Conservation (phyloP, 2,329 filamentous ascomycete genomes). For the Ceratocystis huliohia region DNA sequence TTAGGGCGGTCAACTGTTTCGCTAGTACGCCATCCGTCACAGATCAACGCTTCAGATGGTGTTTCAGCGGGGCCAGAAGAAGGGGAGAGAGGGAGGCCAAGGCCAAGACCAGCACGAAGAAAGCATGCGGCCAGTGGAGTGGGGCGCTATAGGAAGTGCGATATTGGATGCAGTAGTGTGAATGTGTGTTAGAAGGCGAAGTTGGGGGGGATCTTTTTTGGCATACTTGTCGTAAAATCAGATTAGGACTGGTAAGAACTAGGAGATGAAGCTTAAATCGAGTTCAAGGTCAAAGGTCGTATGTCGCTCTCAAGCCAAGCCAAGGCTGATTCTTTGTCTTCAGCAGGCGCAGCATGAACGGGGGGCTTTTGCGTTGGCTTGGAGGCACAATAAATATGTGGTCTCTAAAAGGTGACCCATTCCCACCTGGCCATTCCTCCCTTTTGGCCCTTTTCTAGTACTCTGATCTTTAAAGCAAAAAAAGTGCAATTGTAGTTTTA, state of each 20-base stretch:
- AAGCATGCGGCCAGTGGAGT: neutral
- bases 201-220: too few relatives aligned
- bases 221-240: too few relatives aligned
- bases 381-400: neutral
- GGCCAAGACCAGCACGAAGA: neutral
- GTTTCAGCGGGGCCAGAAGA: slow-evolving; percentile 16
- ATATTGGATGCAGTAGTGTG: too few relatives aligned
- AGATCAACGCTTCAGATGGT: slow-evolving; percentile 18
- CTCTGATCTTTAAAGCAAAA: neutral
- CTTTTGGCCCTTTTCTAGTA: neutral
- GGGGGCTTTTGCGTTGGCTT: neutral
- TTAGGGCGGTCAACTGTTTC: slow-evolving; percentile 13
- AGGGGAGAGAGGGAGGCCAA: neutral
- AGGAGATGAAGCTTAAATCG: too few relatives aligned
- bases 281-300: too few relatives aligned
- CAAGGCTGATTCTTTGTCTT: neutral
- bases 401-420: neutral
- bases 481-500: neutral
- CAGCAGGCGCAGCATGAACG: neutral
- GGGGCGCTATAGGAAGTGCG: too few relatives aligned
- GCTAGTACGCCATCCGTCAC: slow-evolving; percentile 14
- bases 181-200: too few relatives aligned
- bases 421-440: neutral
- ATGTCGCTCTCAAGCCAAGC: neutral
- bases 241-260: too few relatives aligned